Evolutionary conservation across 192 early-diverging fungal species (phyloP).

Genomic region (Thoreauomyces humboldtii): DNA sequence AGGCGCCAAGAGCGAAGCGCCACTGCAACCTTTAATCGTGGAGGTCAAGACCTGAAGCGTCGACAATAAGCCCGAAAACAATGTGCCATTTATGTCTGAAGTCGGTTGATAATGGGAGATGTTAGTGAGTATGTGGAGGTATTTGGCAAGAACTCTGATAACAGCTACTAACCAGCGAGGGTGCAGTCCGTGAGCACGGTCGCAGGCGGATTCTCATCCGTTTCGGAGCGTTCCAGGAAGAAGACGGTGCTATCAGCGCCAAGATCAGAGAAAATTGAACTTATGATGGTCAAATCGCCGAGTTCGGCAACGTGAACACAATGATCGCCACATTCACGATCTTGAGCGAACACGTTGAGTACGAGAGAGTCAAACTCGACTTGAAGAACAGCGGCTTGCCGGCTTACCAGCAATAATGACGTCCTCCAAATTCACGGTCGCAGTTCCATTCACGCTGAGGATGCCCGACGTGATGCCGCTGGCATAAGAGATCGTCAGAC

Average conservation of each 20-base stretch:
- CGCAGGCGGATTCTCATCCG: background rate
- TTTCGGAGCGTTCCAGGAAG: slow-evolving; percentile 6
- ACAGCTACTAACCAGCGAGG: background rate
- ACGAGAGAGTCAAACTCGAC: too few relatives aligned
- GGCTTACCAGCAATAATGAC: background rate
- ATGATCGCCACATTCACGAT: background rate
- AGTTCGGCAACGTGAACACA: background rate
- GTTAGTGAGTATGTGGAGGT: too few relatives aligned
- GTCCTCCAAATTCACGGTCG: background rate
- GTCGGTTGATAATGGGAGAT: too few relatives aligned
- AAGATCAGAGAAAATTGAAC: background rate
- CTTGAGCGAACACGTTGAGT: background rate
- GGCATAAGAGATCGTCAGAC: background rate
- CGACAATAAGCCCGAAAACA: background rate
- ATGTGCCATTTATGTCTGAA: background rate
- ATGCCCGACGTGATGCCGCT: background rate
- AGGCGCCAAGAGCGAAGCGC: slow-evolving; percentile 5
- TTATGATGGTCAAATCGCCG: background rate
- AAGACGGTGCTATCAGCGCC: background rate
- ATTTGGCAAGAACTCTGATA: too few relatives aligned
- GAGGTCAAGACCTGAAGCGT: background rate
- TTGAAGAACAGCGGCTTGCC: too few relatives aligned
- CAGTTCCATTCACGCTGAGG: background rate
- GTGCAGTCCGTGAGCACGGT: background rate
- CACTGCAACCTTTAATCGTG: background rate